A percentile compares a stretch with the other conserved stretches of the same genome.
These are phyloP conservation scores for Triticum timopheevii DNA, from an alignment of 176 grass and related monocot genomes.

Conservation along the genomic window DNA sequence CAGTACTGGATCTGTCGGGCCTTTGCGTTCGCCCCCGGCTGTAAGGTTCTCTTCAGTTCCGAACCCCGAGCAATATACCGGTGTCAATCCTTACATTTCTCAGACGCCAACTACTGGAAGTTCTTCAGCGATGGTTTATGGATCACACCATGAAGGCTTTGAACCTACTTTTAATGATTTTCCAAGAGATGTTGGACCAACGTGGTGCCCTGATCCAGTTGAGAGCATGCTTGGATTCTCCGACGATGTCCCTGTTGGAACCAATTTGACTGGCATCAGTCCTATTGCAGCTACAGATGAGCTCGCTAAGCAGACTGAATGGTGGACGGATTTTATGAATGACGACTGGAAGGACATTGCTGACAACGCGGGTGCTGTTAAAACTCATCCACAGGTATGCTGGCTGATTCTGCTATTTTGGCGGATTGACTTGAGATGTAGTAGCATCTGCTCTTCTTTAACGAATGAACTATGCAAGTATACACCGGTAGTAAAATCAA, in stretches of 20 bases:
- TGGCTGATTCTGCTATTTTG: neutral
- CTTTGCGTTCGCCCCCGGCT: constrained; percentile 36
- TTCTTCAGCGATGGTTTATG: constrained; percentile 35
- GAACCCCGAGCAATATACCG: constrained; percentile 30
- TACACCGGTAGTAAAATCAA: neutral
- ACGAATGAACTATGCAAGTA: neutral
- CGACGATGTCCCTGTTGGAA: constrained; percentile 40
- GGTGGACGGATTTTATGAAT: constrained; percentile 58
- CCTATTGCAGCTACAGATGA: constrained; percentile 43
- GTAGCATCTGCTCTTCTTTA: neutral
- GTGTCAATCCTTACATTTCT: constrained; percentile 39
- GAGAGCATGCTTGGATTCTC: constrained; percentile 48
- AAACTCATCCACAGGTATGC: constrained; percentile 42
- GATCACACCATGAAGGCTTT: constrained; percentile 41
- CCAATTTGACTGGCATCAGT: constrained; percentile 37
- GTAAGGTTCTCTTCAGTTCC: constrained; percentile 49
- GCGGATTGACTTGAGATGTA: neutral
- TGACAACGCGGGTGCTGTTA: constrained; percentile 27
- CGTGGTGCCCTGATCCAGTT: constrained; percentile 52
- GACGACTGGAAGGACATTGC: constrained; percentile 43
- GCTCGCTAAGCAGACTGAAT: constrained; percentile 56
- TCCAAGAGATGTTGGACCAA: constrained; percentile 42
- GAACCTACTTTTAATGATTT: constrained; percentile 35
- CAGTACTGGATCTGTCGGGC: constrained; percentile 42
- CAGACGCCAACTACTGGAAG: constrained; percentile 31